Percentiles rank a stretch among this genome's conserved stretches.
Conservation (phyloP, 164 flowering plant genomes). For the Buxus sempervirens region DNA sequence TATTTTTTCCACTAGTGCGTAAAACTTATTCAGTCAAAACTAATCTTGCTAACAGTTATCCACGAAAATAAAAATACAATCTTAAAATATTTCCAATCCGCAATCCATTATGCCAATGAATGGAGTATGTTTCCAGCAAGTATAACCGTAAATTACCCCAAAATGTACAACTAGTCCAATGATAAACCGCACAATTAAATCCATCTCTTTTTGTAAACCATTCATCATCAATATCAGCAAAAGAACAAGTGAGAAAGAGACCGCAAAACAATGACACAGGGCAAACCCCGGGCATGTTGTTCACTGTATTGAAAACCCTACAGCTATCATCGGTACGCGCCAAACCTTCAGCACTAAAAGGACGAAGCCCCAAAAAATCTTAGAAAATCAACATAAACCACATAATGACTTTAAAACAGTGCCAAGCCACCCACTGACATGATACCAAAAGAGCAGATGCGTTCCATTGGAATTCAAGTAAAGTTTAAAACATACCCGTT, state of each 20-base stretch:
- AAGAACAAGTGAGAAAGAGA: too few species aligned
- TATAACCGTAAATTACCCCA: background rate
- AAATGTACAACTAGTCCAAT: background rate
- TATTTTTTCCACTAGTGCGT: too few species aligned
- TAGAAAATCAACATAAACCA: background rate
- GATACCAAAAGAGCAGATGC: background rate
- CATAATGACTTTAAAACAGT: background rate
- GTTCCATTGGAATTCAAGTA: background rate
- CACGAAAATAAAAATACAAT: too few species aligned
- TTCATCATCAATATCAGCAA: background rate
- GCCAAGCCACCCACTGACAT: too few species aligned
- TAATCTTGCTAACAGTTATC: too few species aligned
- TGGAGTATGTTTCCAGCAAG: background rate
- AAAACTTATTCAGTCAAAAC: too few species aligned
- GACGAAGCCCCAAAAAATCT: background rate
- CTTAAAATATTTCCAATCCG: too few species aligned
- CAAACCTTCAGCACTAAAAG: too few species aligned
- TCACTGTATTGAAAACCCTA: background rate
- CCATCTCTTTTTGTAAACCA: background rate
- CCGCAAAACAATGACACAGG: too few species aligned
- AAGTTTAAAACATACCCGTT: conserved; percentile 34
- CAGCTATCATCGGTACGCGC: background rate
- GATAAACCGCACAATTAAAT: background rate
- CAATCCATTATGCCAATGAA: background rate
- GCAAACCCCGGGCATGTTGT: background rate